Conservation (phyloP, 331 rosid species). For the Malus hybrid region DNA sequence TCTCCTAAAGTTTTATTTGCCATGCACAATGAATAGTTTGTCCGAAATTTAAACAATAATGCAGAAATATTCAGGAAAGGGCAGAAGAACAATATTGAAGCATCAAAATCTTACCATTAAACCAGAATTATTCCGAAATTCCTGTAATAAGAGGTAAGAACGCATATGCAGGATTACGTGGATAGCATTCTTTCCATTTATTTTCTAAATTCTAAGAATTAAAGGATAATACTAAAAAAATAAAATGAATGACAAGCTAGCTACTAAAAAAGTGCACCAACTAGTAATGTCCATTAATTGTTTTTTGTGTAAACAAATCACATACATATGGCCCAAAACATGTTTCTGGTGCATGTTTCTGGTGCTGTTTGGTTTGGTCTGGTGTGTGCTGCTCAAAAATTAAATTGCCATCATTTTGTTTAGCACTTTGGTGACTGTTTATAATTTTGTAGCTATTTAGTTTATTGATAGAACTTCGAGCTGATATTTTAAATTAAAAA, state of each 20-base stretch:
- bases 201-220: background rate
- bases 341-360: background rate
- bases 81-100: background rate
- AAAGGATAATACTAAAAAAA: background rate
- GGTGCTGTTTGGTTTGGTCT: background rate
- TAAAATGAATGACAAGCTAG: background rate
- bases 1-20: background rate
- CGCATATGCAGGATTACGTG: background rate
- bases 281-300: background rate
- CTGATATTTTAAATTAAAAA: background rate
- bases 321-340: background rate
- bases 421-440: background rate
- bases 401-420: slow-evolving; percentile 6
- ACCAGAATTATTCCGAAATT: slow-evolving; percentile 7
- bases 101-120: slow-evolving; percentile 3
- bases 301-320: background rate
- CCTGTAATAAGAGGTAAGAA: background rate
- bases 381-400: background rate
- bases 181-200: background rate
- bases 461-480: background rate
- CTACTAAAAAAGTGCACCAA: background rate
- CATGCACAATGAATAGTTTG: background rate
- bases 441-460: background rate
- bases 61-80: slow-evolving; percentile 1
- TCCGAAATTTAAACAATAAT: background rate